Conservation (phyloP, 2,329 filamentous ascomycete species). For the Alternaria sp. region DNA sequence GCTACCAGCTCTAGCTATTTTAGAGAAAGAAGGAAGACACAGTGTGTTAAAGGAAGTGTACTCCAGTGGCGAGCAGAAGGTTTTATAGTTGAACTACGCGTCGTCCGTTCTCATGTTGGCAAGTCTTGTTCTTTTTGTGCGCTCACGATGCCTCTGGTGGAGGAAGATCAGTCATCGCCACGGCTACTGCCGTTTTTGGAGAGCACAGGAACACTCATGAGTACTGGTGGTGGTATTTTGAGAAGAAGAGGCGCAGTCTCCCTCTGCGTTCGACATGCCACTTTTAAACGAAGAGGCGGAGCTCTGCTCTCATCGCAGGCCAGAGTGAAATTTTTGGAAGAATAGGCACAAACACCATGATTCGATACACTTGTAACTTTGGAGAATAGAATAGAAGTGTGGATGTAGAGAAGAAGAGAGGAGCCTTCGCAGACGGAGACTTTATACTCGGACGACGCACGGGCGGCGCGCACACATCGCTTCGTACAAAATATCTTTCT, state of each 20-base stretch:
- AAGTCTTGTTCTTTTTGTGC: background rate
- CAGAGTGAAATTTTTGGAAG: background rate
- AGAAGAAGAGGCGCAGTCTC: background rate
- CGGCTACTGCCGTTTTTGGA: background rate
- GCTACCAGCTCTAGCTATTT: too few species aligned
- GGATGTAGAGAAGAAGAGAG: background rate
- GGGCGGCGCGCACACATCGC: background rate
- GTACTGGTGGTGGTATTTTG: too few species aligned
- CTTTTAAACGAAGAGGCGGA: background rate
- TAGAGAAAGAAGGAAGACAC: background rate
- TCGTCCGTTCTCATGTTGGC: too few species aligned
- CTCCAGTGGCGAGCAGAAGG: background rate
- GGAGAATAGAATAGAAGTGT: background rate
- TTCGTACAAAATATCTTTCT: background rate
- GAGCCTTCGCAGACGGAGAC: background rate
- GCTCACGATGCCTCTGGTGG: background rate
- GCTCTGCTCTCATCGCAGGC: background rate
- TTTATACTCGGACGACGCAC: background rate
- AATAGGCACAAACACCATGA: background rate
- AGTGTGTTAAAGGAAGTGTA: background rate
- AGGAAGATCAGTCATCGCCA: background rate
- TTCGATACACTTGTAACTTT: background rate
- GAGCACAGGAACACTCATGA: background rate
- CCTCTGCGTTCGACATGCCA: accelerated
- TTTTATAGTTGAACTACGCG: background rate